These are phyloP conservation scores for Daldinia bambusicola DNA, from an alignment of 495 filamentous ascomycete species.

Conservation along the genomic window DNA sequence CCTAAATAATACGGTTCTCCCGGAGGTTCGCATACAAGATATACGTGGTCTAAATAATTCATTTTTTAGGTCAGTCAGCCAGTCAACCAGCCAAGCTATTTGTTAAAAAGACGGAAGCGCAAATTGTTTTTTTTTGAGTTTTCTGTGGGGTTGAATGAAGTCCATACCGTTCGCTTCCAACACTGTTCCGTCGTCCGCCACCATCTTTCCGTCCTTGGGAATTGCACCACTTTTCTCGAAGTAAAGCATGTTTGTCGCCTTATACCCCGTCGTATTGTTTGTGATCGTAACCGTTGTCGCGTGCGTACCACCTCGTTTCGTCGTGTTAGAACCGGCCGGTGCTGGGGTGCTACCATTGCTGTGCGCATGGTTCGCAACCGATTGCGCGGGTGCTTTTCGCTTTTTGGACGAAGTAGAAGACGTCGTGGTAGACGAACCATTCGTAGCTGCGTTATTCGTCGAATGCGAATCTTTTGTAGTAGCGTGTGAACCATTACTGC, in stretches of 20 bases:
- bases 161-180: constrained; percentile 86
- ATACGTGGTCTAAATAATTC: constrained; percentile 81
- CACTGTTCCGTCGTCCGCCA: constrained; percentile 89
- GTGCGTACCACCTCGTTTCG: constrained; percentile 27
- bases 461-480: constrained; percentile 44
- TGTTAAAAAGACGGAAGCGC: background rate
- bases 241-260: constrained; percentile 82
- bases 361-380: constrained; percentile 47
- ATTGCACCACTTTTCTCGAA: constrained; percentile 77
- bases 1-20: constrained; percentile 98
- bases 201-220: constrained; percentile 80
- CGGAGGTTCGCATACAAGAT: constrained; percentile 96
- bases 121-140: constrained; percentile 6
- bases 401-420: constrained; percentile 68
- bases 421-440: constrained; percentile 66
- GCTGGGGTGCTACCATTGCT: constrained; percentile 58
- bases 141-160: constrained; percentile 1
- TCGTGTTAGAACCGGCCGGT: constrained; percentile 56
- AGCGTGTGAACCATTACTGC: constrained; percentile 47
- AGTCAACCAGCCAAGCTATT: constrained; percentile 21
- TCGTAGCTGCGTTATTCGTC: constrained; percentile 51
- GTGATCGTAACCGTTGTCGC: constrained; percentile 21
- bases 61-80: background rate
- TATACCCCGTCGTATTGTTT: constrained; percentile 47
- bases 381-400: constrained; percentile 71